phyloP scores from a whole-genome alignment of 2,329 filamentous ascomycete species.

The Chrysoporthe deuterocubensis region DNA sequence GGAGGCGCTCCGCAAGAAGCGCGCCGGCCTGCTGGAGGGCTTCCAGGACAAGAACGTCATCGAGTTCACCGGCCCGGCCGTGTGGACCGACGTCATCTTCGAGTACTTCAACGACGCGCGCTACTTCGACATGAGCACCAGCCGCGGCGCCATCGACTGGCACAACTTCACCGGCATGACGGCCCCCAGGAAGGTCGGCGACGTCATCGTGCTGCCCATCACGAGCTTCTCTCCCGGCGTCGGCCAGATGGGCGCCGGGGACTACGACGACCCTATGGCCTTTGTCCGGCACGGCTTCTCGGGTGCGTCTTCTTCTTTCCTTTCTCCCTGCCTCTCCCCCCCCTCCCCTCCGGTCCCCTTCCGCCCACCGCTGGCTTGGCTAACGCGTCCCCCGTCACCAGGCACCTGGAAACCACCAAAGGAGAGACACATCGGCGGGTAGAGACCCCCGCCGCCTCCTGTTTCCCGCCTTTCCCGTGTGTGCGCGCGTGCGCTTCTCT shows the following conservation, averaged over 20 bases:
- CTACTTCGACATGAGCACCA: slow-evolving; percentile 80
- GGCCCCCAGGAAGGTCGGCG: slow-evolving; percentile 82
- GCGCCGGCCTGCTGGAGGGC: slow-evolving; percentile 63
- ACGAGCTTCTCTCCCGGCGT: slow-evolving; percentile 97
- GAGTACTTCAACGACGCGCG: slow-evolving; percentile 89
- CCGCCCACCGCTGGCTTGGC: neutral
- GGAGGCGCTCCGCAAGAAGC: slow-evolving; percentile 76
- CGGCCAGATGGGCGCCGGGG: slow-evolving; percentile 87
- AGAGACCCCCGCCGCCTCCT: neutral
- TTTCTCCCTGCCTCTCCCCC: neutral
- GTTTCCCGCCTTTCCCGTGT: too few species aligned
- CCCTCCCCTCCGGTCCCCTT: neutral
- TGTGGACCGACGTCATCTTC: slow-evolving; percentile 94
- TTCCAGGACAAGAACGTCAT: slow-evolving; percentile 74
- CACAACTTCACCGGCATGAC: slow-evolving; percentile 89
- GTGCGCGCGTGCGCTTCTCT: too few species aligned
- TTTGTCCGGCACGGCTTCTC: slow-evolving; percentile 98
- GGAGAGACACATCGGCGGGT: slow-evolving; percentile 12
- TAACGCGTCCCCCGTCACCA: neutral
- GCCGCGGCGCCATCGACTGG: slow-evolving; percentile 77
- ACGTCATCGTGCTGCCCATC: slow-evolving; percentile 92
- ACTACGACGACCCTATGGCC: slow-evolving; percentile 90
- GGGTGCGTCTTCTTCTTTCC: slow-evolving; percentile 58
- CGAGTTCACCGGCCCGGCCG: slow-evolving; percentile 89
- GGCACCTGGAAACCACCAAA: slow-evolving; percentile 11